Percentiles rank a stretch among this genome's conserved stretches.
Evolutionary conservation across 192 early-diverging fungal species (phyloP).

Genomic region (Rhizophagus sp.): DNA sequence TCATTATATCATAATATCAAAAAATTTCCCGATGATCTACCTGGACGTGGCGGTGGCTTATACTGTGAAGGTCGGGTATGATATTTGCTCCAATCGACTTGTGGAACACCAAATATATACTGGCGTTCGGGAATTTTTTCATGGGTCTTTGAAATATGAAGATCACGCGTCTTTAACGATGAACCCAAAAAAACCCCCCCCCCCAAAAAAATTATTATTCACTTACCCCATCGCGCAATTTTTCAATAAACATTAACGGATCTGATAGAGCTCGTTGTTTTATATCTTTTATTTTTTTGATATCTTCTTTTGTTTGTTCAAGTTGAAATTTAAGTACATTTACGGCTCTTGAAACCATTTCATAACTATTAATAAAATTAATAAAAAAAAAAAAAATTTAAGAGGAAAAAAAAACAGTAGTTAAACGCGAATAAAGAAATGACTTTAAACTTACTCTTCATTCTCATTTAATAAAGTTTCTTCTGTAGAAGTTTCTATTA

Average conservation of each 20-base stretch:
- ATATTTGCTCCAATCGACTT: constrained; percentile 13
- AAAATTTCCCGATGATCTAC: background rate
- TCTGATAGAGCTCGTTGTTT: background rate
- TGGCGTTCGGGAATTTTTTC: background rate
- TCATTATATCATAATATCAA: too few relatives aligned
- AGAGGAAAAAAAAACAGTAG: background rate
- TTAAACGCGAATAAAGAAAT: background rate
- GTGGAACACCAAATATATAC: constrained; percentile 3
- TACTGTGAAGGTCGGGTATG: constrained; percentile 10
- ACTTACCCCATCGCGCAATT: constrained; percentile 12
- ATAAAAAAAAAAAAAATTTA: background rate
- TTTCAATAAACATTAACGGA: background rate
- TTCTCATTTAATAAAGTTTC: background rate
- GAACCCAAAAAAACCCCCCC: too few relatives aligned
- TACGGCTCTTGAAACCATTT: background rate
- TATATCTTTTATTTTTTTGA: constrained; percentile 1
- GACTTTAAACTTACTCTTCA: constrained; percentile 14
- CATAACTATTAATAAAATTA: constrained; percentile 4
- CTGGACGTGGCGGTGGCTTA: background rate
- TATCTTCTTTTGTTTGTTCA: constrained; percentile 8
- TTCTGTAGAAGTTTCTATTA: too few relatives aligned
- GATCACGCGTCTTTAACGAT: too few relatives aligned
- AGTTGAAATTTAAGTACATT: constrained; percentile 17
- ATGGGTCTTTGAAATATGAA: background rate
- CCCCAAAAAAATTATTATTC: too few relatives aligned